Base-by-base conservation (phyloP, 176 grass and related monocot genomes). In the Carex kokanica region DNA sequence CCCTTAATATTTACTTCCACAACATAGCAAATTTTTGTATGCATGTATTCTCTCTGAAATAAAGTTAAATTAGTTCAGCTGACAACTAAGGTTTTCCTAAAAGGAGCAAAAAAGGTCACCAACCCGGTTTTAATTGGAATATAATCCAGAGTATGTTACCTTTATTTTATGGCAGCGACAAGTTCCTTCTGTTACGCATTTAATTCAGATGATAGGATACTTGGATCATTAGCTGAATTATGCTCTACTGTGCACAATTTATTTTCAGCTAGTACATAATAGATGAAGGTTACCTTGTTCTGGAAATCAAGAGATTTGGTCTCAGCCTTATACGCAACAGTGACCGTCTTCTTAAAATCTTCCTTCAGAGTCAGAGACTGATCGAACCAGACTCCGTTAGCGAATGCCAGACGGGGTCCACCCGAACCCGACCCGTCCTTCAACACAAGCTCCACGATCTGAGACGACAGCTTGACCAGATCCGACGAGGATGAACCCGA, bases 361-460 rank as follows among this genome's bases (percentile, higher is more conserved):
- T 51, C 54, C 77, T 84, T 93, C 57, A 88, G 77, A 53, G 31
- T 38, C 58, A 97, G 71, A 25, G 78, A 83, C 18, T 82, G 47
- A 51, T 91, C 87, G 21, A 97, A 79, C 91, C 91, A 97, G 74
- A 91, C 32, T 45, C 85, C 89, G 56, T 89, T 93, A 86, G 84
- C 85, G 91, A 86, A 93, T 6, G 85, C 86, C 77, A 93, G 43
- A 10, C 10, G 84, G 69, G 94, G 87, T 36, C 87, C 89, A 24
- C 80, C 85, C 29, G 83, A 86, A 40, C 78, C 72, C 18, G 92
- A 92, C 23, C 83, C 94, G 43, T 97, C 92, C 4, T 87, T 85
- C n/a, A 97, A 79, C 56, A 97, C 90, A 51, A 88, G n/a, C 82
- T 92, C 85, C 23, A 94, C 87, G 17, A 97, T 82, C 77, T 94